phyloP scores from a whole-genome alignment of 2,329 filamentous ascomycete genomes.

The Diaporthe sp. region DNA sequence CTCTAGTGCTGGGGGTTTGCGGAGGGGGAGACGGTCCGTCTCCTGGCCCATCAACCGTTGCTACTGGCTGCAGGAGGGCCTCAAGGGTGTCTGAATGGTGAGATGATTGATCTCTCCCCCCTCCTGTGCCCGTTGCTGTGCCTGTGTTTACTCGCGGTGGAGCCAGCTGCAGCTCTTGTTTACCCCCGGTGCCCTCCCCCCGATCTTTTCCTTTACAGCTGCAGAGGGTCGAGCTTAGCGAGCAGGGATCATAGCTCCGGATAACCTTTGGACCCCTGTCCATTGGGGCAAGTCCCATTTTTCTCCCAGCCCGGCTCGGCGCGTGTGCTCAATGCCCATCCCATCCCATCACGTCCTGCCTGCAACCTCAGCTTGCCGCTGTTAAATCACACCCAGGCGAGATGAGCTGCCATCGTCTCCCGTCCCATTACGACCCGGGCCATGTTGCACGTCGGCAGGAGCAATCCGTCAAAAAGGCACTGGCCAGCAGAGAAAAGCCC shows the following conservation, averaged over 20 bases:
- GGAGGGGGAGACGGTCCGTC: slow-evolving; percentile 36
- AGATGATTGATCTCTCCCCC: slow-evolving; percentile 9
- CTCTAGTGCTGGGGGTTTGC: slow-evolving; percentile 38
- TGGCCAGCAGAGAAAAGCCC: neutral
- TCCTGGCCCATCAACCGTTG: slow-evolving; percentile 25
- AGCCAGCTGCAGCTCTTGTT: slow-evolving; percentile 38
- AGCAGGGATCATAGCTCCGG: slow-evolving; percentile 40
- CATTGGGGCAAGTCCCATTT: slow-evolving; percentile 28
- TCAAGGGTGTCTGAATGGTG: slow-evolving; percentile 2
- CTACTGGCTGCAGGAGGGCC: slow-evolving; percentile 16
- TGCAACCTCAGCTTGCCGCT: neutral
- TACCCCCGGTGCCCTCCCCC: slow-evolving; percentile 9
- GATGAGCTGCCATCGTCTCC: slow-evolving; percentile 12
- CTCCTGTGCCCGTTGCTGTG: neutral
- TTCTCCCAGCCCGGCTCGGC: slow-evolving; percentile 38
- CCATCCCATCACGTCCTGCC: slow-evolving; percentile 5
- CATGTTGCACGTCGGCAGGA: neutral
- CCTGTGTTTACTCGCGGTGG: slow-evolving; percentile 42
- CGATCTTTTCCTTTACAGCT: slow-evolving; percentile 37
- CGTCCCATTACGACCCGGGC: slow-evolving; percentile 1
- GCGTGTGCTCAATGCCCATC: slow-evolving; percentile 22
- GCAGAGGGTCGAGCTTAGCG: slow-evolving; percentile 33
- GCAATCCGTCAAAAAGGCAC: neutral
- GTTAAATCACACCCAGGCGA: neutral
- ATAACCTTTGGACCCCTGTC: slow-evolving; percentile 28